Evolutionary conservation across 2,329 filamentous ascomycete species (phyloP).

Genomic region (Scedosporium aurantiacum): DNA sequence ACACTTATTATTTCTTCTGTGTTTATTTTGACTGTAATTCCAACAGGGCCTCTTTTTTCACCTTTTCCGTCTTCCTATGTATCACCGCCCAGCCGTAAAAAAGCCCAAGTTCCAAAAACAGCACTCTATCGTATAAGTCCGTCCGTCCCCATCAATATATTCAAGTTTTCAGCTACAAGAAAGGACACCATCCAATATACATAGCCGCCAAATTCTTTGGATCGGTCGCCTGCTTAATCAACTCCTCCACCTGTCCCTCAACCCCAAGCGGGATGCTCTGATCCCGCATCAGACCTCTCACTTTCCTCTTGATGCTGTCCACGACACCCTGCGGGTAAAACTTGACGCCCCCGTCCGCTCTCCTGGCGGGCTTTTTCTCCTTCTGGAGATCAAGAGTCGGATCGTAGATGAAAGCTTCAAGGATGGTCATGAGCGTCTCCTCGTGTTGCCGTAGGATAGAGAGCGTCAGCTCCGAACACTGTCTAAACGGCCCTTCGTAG

Average conservation of each 20-base stretch:
- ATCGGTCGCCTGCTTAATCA: constrained; percentile 79
- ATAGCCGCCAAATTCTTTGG: constrained; percentile 73
- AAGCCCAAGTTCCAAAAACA: no score
- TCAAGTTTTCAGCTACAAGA: constrained; percentile 27
- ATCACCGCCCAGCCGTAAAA: no score
- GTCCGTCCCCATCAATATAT: no score
- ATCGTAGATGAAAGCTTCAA: constrained; percentile 95
- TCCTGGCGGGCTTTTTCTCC: constrained; percentile 40
- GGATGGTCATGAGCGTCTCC: constrained; percentile 91
- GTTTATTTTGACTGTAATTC: no score
- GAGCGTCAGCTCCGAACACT: constrained; percentile 81
- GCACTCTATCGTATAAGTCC: no score
- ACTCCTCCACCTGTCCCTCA: constrained; percentile 92
- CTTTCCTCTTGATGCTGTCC: constrained; percentile 78
- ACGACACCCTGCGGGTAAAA: constrained; percentile 63
- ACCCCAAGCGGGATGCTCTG: constrained; percentile 90
- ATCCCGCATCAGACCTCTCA: constrained; percentile 69
- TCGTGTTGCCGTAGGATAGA: constrained; percentile 78
- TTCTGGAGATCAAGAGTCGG: constrained; percentile 83
- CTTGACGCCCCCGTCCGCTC: constrained; percentile 30
- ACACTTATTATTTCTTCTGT: no score
- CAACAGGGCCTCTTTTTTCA: no score
- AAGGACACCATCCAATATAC: constrained; percentile 89
- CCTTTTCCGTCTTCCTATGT: no score
- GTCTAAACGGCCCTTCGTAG: constrained; percentile 85